phyloP scores from a whole-genome alignment of 371 early-diverging fungal genomes.

The Lichtheimia corymbifera region DNA sequence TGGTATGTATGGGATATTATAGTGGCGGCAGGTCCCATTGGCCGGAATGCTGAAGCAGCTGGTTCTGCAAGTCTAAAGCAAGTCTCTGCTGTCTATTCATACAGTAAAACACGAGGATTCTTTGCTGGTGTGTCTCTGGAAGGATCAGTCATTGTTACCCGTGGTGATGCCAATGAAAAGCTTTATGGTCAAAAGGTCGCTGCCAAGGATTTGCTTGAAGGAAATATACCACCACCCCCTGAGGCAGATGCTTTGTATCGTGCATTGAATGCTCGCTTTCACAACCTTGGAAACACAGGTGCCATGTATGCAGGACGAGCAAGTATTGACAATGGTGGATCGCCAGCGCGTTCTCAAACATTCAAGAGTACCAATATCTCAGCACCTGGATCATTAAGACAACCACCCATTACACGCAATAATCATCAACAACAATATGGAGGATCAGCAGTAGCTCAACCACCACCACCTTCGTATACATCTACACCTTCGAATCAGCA shows the following conservation, averaged over 20 bases:
- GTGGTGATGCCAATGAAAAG: constrained; percentile 89
- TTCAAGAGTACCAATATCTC: constrained; percentile 16
- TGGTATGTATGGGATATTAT: background rate
- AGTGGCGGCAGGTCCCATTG: constrained; percentile 93
- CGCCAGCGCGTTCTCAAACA: background rate
- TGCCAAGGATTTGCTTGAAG: constrained; percentile 83
- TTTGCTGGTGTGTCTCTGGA: constrained; percentile 94
- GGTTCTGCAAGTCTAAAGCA: constrained; percentile 77
- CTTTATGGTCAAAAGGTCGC: constrained; percentile 80
- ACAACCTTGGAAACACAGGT: constrained; percentile 22
- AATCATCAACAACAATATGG: too few species aligned
- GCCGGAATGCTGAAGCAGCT: constrained; percentile 90
- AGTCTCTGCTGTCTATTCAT: constrained; percentile 89
- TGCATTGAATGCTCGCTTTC: constrained; percentile 55
- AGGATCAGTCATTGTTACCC: constrained; percentile 88
- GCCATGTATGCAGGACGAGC: constrained; percentile 24
- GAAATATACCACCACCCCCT: constrained; percentile 74
- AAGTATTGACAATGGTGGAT: constrained; percentile 9
- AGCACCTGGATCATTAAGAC: constrained; percentile 11
- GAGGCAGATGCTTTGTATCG: constrained; percentile 84
- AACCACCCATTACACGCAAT: constrained; percentile 6
- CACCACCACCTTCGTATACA: constrained; percentile 2
- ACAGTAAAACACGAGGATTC: constrained; percentile 86
- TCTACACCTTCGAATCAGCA: constrained; percentile 2
- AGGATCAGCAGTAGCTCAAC: too few species aligned